Conservation (phyloP, 1,284 basidiomycete genomes). For the Trametes polyzona region DNA sequence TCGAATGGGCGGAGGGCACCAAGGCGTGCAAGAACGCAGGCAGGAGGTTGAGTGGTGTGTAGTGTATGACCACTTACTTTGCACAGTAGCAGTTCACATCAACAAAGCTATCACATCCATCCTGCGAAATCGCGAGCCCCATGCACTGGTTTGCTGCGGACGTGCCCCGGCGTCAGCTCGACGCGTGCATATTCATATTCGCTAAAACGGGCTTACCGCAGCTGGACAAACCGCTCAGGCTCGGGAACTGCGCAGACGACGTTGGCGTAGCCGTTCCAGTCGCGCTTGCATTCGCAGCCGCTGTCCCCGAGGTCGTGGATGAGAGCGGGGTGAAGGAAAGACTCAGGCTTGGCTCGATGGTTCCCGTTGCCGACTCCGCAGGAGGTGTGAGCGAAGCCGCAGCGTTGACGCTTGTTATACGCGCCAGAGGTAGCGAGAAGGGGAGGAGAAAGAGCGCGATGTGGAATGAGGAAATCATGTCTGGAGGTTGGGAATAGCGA, state of each 20-base stretch:
- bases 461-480: not conserved
- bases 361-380: constrained; percentile 9
- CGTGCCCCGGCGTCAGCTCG: not conserved
- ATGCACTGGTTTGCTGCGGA: constrained; percentile 34
- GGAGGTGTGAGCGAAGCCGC: constrained; percentile 19
- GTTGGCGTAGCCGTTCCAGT: constrained; percentile 26
- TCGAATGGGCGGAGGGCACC: not conserved
- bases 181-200: no score
- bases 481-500: no score
- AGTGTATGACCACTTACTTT: constrained; percentile 32
- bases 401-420: constrained; percentile 12
- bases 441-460: not conserved
- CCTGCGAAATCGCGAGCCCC: constrained; percentile 27
- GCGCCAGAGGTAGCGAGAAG: not conserved
- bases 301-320: not conserved
- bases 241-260: constrained; percentile 34
- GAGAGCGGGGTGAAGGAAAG: constrained; percentile 6
- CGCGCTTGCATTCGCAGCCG: not conserved
- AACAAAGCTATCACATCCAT: constrained; percentile 34
- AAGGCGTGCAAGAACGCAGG: not conserved
- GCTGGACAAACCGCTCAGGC: constrained; percentile 33
- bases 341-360: constrained; percentile 5
- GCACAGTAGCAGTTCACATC: constrained; percentile 37
- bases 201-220: no score
- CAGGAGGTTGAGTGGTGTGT: no score